phyloP scores from a whole-genome alignment of 1,284 basidiomycete species.

The Acaromyces ingoldii region DNA sequence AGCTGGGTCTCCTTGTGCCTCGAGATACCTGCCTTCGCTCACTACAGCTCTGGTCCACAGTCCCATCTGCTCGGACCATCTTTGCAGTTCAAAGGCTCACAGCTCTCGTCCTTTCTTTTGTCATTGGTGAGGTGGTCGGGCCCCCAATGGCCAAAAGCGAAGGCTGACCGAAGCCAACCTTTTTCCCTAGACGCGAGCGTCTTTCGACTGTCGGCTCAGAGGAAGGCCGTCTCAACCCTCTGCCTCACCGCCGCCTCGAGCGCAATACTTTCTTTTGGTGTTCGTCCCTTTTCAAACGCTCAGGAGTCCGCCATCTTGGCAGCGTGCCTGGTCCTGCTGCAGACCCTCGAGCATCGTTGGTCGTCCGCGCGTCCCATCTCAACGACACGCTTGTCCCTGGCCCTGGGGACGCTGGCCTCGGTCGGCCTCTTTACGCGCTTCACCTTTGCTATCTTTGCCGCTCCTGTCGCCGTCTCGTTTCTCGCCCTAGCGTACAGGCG shows the following conservation, averaged over 20 bases:
- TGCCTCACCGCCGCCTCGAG: slow-evolving; percentile 34
- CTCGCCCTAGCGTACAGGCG: neutral
- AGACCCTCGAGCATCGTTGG: neutral
- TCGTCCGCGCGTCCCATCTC: neutral
- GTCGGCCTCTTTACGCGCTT: slow-evolving; percentile 43
- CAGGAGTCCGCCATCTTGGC: slow-evolving; percentile 39
- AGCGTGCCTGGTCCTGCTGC: slow-evolving; percentile 6
- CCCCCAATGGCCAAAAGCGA: neutral
- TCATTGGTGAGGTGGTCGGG: slow-evolving; percentile 15
- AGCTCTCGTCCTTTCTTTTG: slow-evolving; percentile 19
- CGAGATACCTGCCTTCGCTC: too few species aligned
- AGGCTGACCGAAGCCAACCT: neutral
- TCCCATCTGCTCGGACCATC: slow-evolving; percentile 14
- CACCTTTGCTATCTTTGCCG: slow-evolving; percentile 45
- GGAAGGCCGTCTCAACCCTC: slow-evolving; percentile 7
- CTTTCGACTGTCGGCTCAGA: neutral
- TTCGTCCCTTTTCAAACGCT: slow-evolving; percentile 50
- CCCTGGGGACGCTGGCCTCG: slow-evolving; percentile 12
- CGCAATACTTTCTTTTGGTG: slow-evolving; percentile 40
- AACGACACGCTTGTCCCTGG: too few species aligned
- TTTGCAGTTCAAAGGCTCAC: slow-evolving; percentile 21
- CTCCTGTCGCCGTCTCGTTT: slow-evolving; percentile 14
- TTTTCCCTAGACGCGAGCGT: neutral
- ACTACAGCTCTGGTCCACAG: neutral
- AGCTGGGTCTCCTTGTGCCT: neutral